Conservation (phyloP, 805 yeast genomes). For the Hermanozyma aechmeae region DNA sequence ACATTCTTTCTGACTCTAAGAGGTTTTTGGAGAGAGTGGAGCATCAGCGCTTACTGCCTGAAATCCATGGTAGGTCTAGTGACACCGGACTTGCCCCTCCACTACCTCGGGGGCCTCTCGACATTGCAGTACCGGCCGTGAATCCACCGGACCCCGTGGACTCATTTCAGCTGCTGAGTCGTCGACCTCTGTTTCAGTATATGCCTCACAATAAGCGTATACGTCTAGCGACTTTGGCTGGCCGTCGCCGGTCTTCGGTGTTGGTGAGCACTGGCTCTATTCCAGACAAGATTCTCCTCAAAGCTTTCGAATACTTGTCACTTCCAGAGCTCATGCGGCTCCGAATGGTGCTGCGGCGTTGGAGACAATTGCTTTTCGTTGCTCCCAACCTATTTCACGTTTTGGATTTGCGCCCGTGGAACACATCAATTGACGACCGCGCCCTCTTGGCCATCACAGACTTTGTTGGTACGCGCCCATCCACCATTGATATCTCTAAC, state of each 20-base stretch:
- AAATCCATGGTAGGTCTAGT: too few species aligned
- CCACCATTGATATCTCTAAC: constrained; percentile 51
- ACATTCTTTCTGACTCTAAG: too few species aligned
- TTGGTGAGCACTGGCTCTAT: constrained; percentile 44
- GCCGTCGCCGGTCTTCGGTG: constrained; percentile 46
- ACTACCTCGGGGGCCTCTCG: constrained; percentile 8
- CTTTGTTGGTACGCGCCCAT: constrained; percentile 64
- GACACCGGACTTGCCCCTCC: too few species aligned
- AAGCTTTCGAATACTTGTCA: constrained; percentile 43
- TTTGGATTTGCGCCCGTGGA: constrained; percentile 56
- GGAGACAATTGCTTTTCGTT: constrained; percentile 56
- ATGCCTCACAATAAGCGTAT: constrained; percentile 47
- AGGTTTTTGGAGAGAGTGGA: too few species aligned
- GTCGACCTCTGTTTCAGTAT: constrained; percentile 33
- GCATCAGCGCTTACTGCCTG: too few species aligned
- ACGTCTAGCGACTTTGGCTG: constrained; percentile 35
- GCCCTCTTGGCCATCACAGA: constrained; percentile 51
- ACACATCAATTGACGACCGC: constrained; percentile 48
- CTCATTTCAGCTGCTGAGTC: constrained; percentile 16
- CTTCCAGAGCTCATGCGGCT: constrained; percentile 54
- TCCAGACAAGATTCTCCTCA: constrained; percentile 50
- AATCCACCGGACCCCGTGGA: constrained; percentile 27
- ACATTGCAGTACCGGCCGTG: constrained; percentile 27
- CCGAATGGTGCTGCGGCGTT: constrained; percentile 50
- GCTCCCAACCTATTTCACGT: constrained; percentile 43